These are phyloP conservation scores for Pichia sp. DNA, from an alignment of 1,139 yeast genomes.

Conservation along the genomic window DNA sequence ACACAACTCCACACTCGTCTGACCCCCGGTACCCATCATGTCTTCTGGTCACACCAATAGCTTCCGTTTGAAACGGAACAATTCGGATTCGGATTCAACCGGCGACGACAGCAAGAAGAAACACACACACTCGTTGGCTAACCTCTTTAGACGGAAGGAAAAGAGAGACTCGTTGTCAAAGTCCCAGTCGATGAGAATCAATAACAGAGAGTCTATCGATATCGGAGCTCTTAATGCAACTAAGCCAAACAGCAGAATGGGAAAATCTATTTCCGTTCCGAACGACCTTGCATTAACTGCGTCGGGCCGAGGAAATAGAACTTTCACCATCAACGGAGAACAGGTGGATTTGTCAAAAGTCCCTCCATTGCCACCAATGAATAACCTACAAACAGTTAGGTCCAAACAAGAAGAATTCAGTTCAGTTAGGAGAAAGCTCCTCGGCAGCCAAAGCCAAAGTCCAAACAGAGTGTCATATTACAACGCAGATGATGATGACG, in stretches of 20 bases:
- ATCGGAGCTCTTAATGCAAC: background rate
- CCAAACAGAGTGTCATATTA: background rate
- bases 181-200: constrained; percentile 7
- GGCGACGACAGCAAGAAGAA: background rate
- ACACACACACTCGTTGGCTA: constrained; percentile 9
- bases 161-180: constrained; percentile 3
- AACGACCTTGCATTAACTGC: constrained; percentile 3
- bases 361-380: constrained; percentile 14
- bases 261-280: constrained; percentile 19
- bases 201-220: background rate
- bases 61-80: constrained; percentile 10
- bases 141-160: constrained; percentile 13
- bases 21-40: background rate
- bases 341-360: constrained; percentile 11
- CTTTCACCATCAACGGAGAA: constrained; percentile 6
- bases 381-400: constrained; percentile 1
- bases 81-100: constrained; percentile 5
- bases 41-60: constrained; percentile 1
- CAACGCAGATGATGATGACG: constrained; percentile 6
- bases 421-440: constrained; percentile 16
- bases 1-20: background rate
- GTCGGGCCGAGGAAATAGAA: background rate
- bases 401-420: constrained; percentile 14
- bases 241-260: constrained; percentile 4
- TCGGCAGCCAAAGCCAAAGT: constrained; percentile 10